Evolutionary conservation across 2,329 filamentous ascomycete genomes (phyloP), one percentile per base, ranked within the genome.

Genomic region (Zymoseptoria brevis): DNA sequence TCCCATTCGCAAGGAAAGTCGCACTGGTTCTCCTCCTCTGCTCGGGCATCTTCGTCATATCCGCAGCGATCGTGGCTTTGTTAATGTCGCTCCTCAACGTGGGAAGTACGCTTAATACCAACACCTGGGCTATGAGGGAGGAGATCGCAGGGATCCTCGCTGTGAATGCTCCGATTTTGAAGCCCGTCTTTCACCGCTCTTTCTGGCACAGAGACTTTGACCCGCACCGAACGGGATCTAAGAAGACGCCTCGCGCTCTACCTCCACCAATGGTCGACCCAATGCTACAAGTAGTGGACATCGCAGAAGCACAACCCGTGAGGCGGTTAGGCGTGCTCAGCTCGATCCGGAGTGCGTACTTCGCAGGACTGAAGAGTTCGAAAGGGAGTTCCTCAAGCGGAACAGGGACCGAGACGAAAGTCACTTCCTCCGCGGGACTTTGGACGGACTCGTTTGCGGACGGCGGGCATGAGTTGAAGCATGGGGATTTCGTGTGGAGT

Each of bases 111-210:
- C 61, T 71, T 13, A 72, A 68, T 56, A 73, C 74, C 55, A 75
- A 75, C 53, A 61, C 67, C n/a, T 75, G 74, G 74, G 73, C 73
- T 16, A 66, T 73, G 1, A 66, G 74, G 52, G 74, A 75, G 57
- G 74, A 71, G 1, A 64, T 72, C 29, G 69, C 73, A n/a, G 72
- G 69, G 16, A 70, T 74, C 19, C 59, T 74, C n/a, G 69, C 72
- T 3, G 71, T 74, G 53, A 74, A 74, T 55, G 62, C 69, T 0
- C 73, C 72, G 8, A 71, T 74, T 19, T 61, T 75, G 3, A 63
- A 67, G 7, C 72, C 72, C 0, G 55, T 53, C 11, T 53, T 53
- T 19, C 24, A 53, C 29, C 22, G 51, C 7, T 26, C 22, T 30
- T 53, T 53, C 24, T 53, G 51, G 51, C 22, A 29, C 11, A 2